Conservation (phyloP, 148 eudicot species). For the Polygonum aviculare region DNA sequence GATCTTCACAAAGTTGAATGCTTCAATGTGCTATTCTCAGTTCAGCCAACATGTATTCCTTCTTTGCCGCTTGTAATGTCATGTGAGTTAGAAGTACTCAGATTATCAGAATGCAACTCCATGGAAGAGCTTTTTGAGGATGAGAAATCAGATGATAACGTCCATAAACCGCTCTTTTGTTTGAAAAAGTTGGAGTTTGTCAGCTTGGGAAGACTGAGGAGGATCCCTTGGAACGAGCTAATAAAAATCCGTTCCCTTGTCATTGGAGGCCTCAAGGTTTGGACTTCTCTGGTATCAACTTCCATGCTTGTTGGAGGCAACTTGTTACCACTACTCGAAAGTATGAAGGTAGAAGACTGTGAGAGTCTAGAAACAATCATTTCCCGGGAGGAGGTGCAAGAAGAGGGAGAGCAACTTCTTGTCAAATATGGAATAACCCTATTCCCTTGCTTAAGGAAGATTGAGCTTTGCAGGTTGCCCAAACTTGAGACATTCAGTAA, state of each 20-base stretch:
- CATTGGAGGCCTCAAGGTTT: neutral
- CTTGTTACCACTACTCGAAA: neutral
- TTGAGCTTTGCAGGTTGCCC: neutral
- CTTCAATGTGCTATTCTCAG: neutral
- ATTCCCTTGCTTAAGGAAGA: neutral
- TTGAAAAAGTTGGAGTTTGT: neutral
- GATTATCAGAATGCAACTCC: neutral
- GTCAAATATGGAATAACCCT: neutral
- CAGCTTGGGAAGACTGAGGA: neutral
- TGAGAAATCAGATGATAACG: neutral
- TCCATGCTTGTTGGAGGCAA: neutral
- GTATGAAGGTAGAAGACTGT: neutral
- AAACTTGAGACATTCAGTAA: neutral
- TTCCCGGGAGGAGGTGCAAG: neutral
- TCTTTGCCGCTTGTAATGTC: neutral
- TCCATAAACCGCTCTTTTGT: neutral
- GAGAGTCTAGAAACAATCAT: neutral
- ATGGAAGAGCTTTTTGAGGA: neutral
- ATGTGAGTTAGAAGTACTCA: neutral
- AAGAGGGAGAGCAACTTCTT: neutral
- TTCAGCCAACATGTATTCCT: neutral
- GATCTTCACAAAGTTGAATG: neutral
- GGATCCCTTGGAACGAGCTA: neutral
- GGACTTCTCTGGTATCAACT: neutral
- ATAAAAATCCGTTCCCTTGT: neutral